phyloP scores from a whole-genome alignment of 2,329 filamentous ascomycete genomes.

The Zymoseptoria ardabiliae region DNA sequence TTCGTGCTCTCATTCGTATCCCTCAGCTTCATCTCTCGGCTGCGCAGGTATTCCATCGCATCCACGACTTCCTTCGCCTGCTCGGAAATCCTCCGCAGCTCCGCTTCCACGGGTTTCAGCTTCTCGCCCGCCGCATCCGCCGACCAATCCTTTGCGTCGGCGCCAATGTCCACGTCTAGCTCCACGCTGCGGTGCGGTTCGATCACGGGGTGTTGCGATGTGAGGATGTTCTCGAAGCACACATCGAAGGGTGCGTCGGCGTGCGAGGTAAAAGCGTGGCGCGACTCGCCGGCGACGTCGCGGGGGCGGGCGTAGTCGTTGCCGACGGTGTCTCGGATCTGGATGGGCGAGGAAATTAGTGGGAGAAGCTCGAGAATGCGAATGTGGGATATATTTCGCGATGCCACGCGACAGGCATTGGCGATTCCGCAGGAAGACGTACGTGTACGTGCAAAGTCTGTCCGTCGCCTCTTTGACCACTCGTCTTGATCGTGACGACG shows the following conservation, averaged over 20 bases:
- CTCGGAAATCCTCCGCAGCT: conserved; percentile 88
- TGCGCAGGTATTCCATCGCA: conserved; percentile 94
- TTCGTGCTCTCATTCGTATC: conserved; percentile 99
- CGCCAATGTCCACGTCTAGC: conserved; percentile 91
- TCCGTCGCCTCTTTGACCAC: conserved; percentile 82
- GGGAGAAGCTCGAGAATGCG: neutral
- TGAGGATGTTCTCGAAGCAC: conserved; percentile 83
- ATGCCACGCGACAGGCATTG: neutral
- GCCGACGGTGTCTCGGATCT: conserved; percentile 92
- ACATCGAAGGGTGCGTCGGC: conserved; percentile 91
- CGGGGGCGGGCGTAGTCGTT: conserved; percentile 92
- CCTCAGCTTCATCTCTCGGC: conserved; percentile 85
- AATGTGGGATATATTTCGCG: neutral
- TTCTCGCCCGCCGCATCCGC: conserved; percentile 95
- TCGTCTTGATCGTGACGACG: conserved; percentile 83
- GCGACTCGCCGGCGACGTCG: conserved; percentile 84
- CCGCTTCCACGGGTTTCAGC: conserved; percentile 92
- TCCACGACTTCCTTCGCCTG: conserved; percentile 77
- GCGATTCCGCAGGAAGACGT: conserved; percentile 31
- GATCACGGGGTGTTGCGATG: conserved; percentile 32
- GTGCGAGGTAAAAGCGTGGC: conserved; percentile 89
- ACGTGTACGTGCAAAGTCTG: conserved; percentile 93
- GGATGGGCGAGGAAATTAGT: conserved; percentile 6
- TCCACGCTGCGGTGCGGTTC: conserved; percentile 66
- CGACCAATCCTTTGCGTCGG: conserved; percentile 96